A percentile compares a stretch with the other conserved stretches of the same genome.
phyloP scores from a whole-genome alignment of 2,329 filamentous ascomycete species.

The Hortaea werneckii region DNA sequence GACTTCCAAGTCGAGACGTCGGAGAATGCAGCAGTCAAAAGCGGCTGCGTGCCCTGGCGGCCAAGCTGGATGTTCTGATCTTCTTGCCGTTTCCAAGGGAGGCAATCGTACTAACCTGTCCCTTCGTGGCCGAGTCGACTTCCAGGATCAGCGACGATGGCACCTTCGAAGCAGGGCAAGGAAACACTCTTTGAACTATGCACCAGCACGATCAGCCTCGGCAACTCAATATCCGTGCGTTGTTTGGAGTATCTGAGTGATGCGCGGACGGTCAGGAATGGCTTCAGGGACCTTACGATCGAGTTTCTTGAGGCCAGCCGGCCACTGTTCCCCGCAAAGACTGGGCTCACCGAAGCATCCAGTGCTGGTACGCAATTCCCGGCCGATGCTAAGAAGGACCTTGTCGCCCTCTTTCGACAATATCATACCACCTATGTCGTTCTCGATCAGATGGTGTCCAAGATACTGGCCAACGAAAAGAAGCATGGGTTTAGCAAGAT shows the following conservation, averaged over 20 bases:
- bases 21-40: too few relatives aligned
- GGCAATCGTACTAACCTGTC: too few relatives aligned
- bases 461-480: slow-evolving; percentile 52
- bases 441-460: slow-evolving; percentile 53
- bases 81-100: too few relatives aligned
- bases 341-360: slow-evolving; percentile 40
- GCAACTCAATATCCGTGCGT: slow-evolving; percentile 54
- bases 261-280: slow-evolving; percentile 43
- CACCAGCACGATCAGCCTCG: slow-evolving; percentile 48
- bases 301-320: slow-evolving; percentile 59
- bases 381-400: slow-evolving; percentile 50
- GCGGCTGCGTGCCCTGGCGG: too few relatives aligned
- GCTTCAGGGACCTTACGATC: slow-evolving; percentile 50
- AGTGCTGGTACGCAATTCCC: slow-evolving; percentile 46
- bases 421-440: slow-evolving; percentile 53
- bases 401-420: slow-evolving; percentile 53
- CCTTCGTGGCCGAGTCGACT: too few relatives aligned
- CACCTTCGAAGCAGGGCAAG: slow-evolving; percentile 21
- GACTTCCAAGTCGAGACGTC: too few relatives aligned
- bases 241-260: slow-evolving; percentile 55
- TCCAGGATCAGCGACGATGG: too few relatives aligned
- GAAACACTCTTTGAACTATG: slow-evolving; percentile 43
- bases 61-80: too few relatives aligned
- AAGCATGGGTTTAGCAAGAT: slow-evolving; percentile 51
- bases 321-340: slow-evolving; percentile 58